A percentile compares a stretch with the other conserved stretches of the same genome.
Conservation (phyloP, 140 eudicot species). For the Cichorium intybus region DNA sequence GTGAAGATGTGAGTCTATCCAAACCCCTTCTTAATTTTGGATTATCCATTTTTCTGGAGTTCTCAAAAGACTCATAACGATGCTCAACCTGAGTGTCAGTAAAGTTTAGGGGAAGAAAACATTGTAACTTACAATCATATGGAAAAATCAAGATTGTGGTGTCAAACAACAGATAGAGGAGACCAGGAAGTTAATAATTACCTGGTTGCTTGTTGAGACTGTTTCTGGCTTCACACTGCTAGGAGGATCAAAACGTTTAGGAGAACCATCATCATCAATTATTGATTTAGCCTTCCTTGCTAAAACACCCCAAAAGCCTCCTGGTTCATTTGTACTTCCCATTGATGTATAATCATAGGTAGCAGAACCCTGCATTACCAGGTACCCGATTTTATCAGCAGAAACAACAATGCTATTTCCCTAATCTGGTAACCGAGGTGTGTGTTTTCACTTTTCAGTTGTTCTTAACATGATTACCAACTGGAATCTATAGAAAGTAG, state of each 20-base stretch:
- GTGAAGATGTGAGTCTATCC: slow-evolving; percentile 60
- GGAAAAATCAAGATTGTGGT: not conserved
- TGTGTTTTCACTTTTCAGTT: not conserved
- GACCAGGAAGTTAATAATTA: slow-evolving; percentile 15
- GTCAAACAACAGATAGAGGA: not conserved
- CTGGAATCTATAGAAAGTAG: not conserved
- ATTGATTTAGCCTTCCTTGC: slow-evolving; percentile 89
- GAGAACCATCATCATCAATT: slow-evolving; percentile 54
- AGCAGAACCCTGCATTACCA: slow-evolving; percentile 44
- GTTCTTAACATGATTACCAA: not conserved
- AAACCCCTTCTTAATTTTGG: slow-evolving; percentile 58
- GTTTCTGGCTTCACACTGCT: slow-evolving; percentile 28
- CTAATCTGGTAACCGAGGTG: slow-evolving; percentile 1
- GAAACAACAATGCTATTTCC: slow-evolving; percentile 9
- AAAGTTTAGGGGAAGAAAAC: slow-evolving; percentile 17
- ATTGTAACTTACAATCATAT: not conserved
- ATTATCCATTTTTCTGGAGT: slow-evolving; percentile 47
- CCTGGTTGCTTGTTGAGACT: slow-evolving; percentile 55
- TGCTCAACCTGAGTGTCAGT: slow-evolving; percentile 32
- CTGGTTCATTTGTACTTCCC: slow-evolving; percentile 60
- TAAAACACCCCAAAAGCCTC: slow-evolving; percentile 90
- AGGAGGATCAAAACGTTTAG: slow-evolving; percentile 32
- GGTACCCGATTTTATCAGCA: slow-evolving; percentile 23
- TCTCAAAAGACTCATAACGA: slow-evolving; percentile 36
- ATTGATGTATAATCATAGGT: slow-evolving; percentile 53